phyloP scores from a whole-genome alignment of 805 yeast genomes.

The Candida pseudofarinosa region DNA sequence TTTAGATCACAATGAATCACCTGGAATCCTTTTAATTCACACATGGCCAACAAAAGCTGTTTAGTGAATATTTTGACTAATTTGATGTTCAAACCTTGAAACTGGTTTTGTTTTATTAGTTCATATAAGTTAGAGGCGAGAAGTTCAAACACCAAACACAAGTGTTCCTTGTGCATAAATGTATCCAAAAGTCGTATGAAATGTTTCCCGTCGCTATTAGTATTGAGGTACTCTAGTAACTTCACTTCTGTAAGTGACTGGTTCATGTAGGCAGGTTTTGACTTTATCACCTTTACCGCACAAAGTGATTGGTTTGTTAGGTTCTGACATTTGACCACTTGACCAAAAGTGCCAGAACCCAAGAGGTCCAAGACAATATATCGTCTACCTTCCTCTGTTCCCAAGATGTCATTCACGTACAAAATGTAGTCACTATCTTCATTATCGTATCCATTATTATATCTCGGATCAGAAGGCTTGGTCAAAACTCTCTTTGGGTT shows the following conservation, averaged over 20 bases:
- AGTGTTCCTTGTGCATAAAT: constrained; percentile 86
- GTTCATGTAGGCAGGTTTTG: constrained; percentile 84
- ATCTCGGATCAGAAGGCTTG: constrained; percentile 81
- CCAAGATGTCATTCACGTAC: constrained; percentile 90
- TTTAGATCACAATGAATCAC: constrained; percentile 95
- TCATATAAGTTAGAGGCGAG: constrained; percentile 87
- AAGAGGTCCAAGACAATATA: constrained; percentile 85
- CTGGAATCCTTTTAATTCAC: constrained; percentile 74
- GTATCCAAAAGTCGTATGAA: constrained; percentile 79
- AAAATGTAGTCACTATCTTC: constrained; percentile 85
- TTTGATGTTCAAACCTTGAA: constrained; percentile 80
- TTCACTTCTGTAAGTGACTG: constrained; percentile 90
- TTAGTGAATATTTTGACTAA: constrained; percentile 72
- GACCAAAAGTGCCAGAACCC: constrained; percentile 98
- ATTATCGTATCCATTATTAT: constrained; percentile 83
- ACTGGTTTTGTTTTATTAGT: constrained; percentile 86
- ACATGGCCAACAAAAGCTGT: constrained; percentile 78
- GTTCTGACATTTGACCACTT: constrained; percentile 91
- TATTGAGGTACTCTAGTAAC: constrained; percentile 75
- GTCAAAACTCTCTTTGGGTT: constrained; percentile 92
- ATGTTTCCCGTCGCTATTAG: constrained; percentile 61
- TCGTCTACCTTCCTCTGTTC: constrained; percentile 78
- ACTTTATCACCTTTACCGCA: constrained; percentile 92
- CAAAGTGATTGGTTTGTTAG: constrained; percentile 77
- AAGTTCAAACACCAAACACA: constrained; percentile 89